Evolutionary conservation across 2,329 filamentous ascomycete species (phyloP).

Genomic region (Neofusicoccum ribis): DNA sequence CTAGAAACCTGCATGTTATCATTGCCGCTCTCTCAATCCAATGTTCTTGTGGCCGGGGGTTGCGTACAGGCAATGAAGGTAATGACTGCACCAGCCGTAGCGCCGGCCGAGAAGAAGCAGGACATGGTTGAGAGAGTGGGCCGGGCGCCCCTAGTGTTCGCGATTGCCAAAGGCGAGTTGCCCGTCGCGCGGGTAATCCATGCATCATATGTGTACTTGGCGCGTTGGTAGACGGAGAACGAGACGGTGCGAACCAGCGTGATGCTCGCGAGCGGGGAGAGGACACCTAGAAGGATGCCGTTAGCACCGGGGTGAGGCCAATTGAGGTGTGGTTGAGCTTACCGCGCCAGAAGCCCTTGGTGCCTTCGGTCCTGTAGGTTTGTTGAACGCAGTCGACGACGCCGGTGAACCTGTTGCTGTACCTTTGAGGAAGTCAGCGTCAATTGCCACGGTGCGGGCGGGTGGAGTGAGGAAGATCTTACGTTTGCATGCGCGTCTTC

Average conservation of each 20-base stretch:
- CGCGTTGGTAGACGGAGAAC: constrained; percentile 76
- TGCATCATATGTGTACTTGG: constrained; percentile 71
- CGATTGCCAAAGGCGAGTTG: constrained; percentile 71
- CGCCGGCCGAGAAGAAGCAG: constrained; percentile 77
- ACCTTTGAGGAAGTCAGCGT: constrained; percentile 23
- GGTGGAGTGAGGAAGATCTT: constrained; percentile 24
- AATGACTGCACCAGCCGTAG: constrained; percentile 76
- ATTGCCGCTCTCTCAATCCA: background rate
- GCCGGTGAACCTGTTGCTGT: constrained; percentile 68
- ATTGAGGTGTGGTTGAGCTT: constrained; percentile 29
- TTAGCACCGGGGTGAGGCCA: constrained; percentile 20
- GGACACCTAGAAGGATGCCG: constrained; percentile 57
- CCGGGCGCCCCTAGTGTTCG: constrained; percentile 68
- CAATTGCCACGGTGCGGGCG: background rate
- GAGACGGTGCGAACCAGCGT: constrained; percentile 75
- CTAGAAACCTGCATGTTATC: constrained; percentile 39
- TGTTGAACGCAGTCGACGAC: constrained; percentile 73
- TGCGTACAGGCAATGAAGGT: constrained; percentile 71
- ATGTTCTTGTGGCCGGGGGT: background rate
- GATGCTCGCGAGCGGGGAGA: constrained; percentile 76
- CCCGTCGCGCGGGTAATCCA: constrained; percentile 67
- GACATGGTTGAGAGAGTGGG: constrained; percentile 72
- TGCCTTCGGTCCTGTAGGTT: constrained; percentile 64
- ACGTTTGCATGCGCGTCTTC: constrained; percentile 85
- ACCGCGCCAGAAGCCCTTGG: constrained; percentile 56